Base-by-base conservation (phyloP, 768 basidiomycete genomes). In the Serpula lacrymans region DNA sequence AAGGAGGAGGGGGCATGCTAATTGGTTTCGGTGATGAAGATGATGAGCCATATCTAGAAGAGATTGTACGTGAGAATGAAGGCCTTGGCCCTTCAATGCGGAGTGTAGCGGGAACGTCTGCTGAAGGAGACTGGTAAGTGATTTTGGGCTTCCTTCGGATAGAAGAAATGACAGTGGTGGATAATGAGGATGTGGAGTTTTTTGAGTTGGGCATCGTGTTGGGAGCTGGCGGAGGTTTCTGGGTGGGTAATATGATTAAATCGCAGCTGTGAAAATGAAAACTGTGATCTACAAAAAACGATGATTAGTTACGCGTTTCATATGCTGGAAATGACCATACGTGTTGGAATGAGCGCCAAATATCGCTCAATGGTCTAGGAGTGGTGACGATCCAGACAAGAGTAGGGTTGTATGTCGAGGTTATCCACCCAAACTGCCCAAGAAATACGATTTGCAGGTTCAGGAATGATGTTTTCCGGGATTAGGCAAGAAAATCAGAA, bases 41-140 rank as follows among this genome's bases (percentile, higher is more conserved):
- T 30, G 40, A 39, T 45, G 41, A 20, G 34, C 45, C 34, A 47
- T 41, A 39, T 24, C 44, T 42, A 33, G 34, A 45, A 20, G 41
- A 26, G n/a, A 48, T 43, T 42, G 47, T 42, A 42, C 44, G 46
- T 32, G 49, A 50, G 26, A 50, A 32, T 17, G 46, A 37, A 39
- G 53, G 34, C 51, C 34, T 12, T 37, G 43, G 28, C 21, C 42
- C 42, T 41, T 64, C 53, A 45, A 54, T 48, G 35, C 55, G 50
- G 13, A 22, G 37, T n/a, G n/a, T n/a, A 27, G 40, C 42, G 25
- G 53, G 53, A 24, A 67, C 60, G 28, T 57, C 53, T 49, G 57
- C 66, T 24, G 67, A 58, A 6, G 80, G 80, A 6, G 80, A 82
- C 44, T 70, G 76, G 58, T 80, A 80, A 11, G 80, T 82, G 46